Evolutionary conservation across 306 rosid genomes (phyloP).

Genomic region (Vicia sativa): DNA sequence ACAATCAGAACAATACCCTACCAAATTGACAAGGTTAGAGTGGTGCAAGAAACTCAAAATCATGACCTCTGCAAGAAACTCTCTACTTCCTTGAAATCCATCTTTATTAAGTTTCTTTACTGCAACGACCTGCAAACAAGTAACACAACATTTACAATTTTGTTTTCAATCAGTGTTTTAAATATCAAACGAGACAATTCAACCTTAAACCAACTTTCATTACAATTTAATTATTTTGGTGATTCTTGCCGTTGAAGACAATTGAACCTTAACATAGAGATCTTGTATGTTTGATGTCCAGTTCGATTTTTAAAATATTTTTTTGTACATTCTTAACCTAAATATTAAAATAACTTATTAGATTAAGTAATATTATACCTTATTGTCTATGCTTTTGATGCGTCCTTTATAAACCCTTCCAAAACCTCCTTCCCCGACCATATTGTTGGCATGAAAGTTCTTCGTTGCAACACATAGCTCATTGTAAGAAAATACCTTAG

Average conservation of each 20-base stretch:
- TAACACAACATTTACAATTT: constrained; percentile 15
- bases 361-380: constrained; percentile 47
- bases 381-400: constrained; percentile 51
- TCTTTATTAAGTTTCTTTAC: constrained; percentile 89
- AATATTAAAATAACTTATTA: constrained; percentile 18
- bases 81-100: constrained; percentile 94
- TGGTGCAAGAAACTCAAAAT: constrained; percentile 83
- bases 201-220: background rate
- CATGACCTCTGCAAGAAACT: constrained; percentile 92
- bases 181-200: background rate
- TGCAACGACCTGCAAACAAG: constrained; percentile 65
- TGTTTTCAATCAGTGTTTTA: background rate
- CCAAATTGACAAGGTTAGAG: constrained; percentile 81
- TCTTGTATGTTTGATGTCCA: background rate
- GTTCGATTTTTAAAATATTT: background rate
- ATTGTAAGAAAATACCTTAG: constrained; percentile 54
- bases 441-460: constrained; percentile 59
- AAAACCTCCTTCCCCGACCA: constrained; percentile 96
- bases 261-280: background rate
- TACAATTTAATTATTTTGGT: background rate
- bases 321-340: background rate
- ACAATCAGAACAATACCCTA: constrained; percentile 88
- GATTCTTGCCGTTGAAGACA: background rate
- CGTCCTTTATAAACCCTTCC: constrained; percentile 84
- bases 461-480: constrained; percentile 77